phyloP scores from a whole-genome alignment of 2,329 filamentous ascomycete species.

The Verruconis gallopava region DNA sequence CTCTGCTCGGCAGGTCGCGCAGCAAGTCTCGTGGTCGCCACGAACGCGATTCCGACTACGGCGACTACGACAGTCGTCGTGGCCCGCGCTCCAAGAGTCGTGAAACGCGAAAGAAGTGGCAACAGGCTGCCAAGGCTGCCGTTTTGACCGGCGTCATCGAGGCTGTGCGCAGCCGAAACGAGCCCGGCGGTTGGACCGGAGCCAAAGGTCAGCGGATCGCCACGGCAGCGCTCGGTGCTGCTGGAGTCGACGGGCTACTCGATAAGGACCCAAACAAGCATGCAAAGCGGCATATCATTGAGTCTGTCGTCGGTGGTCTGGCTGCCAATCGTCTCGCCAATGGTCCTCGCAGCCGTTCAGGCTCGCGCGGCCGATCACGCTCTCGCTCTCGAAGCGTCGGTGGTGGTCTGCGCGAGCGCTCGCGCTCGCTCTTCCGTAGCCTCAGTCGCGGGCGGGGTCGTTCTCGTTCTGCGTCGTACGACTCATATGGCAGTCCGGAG shows the following conservation, averaged over 20 bases:
- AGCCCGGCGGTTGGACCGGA: constrained; percentile 79
- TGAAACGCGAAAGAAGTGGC: constrained; percentile 38
- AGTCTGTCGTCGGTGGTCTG: constrained; percentile 80
- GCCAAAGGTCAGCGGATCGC: constrained; percentile 85
- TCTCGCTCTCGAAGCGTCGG: constrained; percentile 39
- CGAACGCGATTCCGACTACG: constrained; percentile 19
- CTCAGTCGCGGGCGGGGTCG: constrained; percentile 24
- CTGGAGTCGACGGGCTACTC: constrained; percentile 67
- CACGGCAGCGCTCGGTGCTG: constrained; percentile 74
- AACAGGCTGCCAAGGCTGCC: constrained; percentile 80
- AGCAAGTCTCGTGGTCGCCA: constrained; percentile 37
- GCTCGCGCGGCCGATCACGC: constrained; percentile 37
- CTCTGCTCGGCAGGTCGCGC: constrained; percentile 46
- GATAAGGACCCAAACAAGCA: constrained; percentile 58
- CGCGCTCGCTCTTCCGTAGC: constrained; percentile 34
- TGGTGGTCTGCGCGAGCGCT: constrained; percentile 50
- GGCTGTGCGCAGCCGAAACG: constrained; percentile 80
- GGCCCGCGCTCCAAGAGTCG: constrained; percentile 35
- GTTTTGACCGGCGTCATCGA: constrained; percentile 82
- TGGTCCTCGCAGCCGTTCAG: constrained; percentile 56
- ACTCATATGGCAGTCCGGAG: constrained; percentile 18
- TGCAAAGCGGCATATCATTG: constrained; percentile 65
- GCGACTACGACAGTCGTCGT: constrained; percentile 19
- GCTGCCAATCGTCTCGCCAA: constrained; percentile 78
- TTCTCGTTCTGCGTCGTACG: constrained; percentile 28